A percentile compares a stretch with the other conserved stretches of the same genome.
Conservation (phyloP, 805 yeast species). For the Yarrowia sp. region DNA sequence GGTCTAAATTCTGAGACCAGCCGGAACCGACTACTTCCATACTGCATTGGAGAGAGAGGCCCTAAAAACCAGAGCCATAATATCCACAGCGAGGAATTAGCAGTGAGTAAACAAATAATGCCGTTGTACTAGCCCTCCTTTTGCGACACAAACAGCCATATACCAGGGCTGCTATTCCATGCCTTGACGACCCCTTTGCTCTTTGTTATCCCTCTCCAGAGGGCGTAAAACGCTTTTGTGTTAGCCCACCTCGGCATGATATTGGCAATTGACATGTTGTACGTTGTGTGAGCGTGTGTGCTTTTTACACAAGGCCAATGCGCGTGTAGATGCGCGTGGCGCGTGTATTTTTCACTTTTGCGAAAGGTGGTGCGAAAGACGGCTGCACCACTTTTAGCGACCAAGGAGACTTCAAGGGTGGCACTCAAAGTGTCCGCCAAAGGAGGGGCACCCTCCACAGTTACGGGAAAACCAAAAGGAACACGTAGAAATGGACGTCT, state of each 20-base stretch:
- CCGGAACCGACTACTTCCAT: constrained; percentile 4
- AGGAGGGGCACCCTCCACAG: not conserved
- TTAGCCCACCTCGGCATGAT: constrained; percentile 14
- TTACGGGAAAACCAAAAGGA: not conserved
- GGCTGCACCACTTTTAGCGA: not conserved
- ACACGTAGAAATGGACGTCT: not conserved
- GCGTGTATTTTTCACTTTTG: constrained; percentile 8
- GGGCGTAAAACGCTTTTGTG: not conserved
- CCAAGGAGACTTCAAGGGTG: not conserved
- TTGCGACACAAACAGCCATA: not conserved
- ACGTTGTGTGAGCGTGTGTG: not conserved
- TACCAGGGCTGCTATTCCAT: not conserved
- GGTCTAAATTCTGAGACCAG: constrained; percentile 8
- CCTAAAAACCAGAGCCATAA: not conserved
- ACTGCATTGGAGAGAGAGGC: not conserved
- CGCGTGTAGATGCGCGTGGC: constrained; percentile 20
- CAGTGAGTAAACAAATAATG: not conserved
- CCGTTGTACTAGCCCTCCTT: not conserved
- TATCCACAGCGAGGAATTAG: not conserved
- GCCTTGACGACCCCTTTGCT: not conserved
- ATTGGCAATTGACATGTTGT: not conserved
- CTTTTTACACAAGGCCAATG: not conserved
- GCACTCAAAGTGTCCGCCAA: constrained; percentile 1
- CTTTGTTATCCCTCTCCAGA: not conserved
- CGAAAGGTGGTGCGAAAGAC: not conserved